Conservation (phyloP, 2,329 filamentous ascomycete species). For the Colletotrichum eremochloae region DNA sequence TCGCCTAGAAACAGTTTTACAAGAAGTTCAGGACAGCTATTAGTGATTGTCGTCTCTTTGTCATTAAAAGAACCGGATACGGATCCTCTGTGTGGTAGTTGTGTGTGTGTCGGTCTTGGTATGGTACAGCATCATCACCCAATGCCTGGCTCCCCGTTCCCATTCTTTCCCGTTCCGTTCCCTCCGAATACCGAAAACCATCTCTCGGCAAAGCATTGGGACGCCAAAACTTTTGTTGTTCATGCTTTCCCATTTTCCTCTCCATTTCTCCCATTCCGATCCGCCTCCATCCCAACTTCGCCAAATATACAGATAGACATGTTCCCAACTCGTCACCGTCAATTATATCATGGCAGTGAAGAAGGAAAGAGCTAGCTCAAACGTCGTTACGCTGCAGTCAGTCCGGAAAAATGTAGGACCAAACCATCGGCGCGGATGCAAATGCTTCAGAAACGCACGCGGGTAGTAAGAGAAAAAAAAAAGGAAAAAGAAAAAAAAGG, state of each 20-base stretch:
- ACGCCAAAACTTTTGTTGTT: constrained; percentile 41
- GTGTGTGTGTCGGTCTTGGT: constrained; percentile 33
- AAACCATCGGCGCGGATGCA: constrained; percentile 26
- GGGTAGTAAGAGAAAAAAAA: constrained; percentile 9
- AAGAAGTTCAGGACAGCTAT: background rate
- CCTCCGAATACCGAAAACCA: constrained; percentile 16
- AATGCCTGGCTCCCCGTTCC: constrained; percentile 16
- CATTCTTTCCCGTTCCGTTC: constrained; percentile 21
- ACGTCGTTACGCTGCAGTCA: constrained; percentile 20
- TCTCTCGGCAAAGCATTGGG: constrained; percentile 35
- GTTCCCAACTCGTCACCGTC: constrained; percentile 4
- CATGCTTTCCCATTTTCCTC: constrained; percentile 38
- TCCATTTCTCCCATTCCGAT: constrained; percentile 12
- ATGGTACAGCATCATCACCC: constrained; percentile 41
- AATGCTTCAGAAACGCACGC: constrained; percentile 37
- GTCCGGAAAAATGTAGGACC: constrained; percentile 19
- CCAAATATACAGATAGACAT: constrained; percentile 37
- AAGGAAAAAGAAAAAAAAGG: constrained; percentile 8
- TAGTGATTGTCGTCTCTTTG: constrained; percentile 38
- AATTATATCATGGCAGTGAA: constrained; percentile 9
- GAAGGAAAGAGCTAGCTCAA: constrained; percentile 16
- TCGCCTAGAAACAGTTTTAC: background rate
- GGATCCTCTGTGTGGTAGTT: constrained; percentile 35
- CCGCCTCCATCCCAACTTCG: constrained; percentile 19
- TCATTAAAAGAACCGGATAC: constrained; percentile 38